A percentile compares a stretch with the other conserved stretches of the same genome.
Conservation (phyloP, 148 eudicot genomes). For the Limonium bicolor region DNA sequence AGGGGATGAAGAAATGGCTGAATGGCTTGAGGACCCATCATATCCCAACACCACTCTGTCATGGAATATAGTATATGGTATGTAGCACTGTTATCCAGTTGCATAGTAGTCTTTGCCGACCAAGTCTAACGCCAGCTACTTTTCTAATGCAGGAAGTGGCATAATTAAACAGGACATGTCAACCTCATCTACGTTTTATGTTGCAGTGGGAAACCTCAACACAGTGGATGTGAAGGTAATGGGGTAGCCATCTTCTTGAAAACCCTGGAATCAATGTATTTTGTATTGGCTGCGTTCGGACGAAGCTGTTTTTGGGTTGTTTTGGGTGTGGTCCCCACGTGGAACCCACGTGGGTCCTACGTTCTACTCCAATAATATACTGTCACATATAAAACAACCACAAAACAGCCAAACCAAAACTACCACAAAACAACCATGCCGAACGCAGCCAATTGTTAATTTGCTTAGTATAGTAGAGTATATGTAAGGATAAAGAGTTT, state of each 20-base stretch:
- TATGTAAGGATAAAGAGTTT: no score
- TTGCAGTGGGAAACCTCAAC: conserved; percentile 68
- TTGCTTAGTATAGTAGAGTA: neutral
- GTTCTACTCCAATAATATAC: no score
- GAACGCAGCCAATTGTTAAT: no score
- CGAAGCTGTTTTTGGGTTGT: no score
- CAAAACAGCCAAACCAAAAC: no score
- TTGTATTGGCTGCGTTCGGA: neutral
- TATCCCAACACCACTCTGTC: conserved; percentile 46
- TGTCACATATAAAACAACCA: no score
- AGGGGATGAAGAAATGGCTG: conserved; percentile 55
- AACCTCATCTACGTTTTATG: conserved; percentile 43
- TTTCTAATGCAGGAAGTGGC: conserved; percentile 47
- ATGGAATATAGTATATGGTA: conserved; percentile 65
- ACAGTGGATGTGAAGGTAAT: conserved; percentile 37
- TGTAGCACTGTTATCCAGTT: neutral
- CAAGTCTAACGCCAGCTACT: neutral
- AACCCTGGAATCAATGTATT: neutral
- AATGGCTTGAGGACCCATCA: conserved; percentile 67
- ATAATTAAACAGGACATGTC: conserved; percentile 33
- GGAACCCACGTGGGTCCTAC: no score
- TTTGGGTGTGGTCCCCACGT: no score
- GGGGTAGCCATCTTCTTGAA: neutral
- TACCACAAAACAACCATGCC: no score
- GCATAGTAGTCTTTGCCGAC: neutral